Percentiles rank a stretch among this genome's conserved stretches.
phyloP scores from a whole-genome alignment of 208 protist genomes.

The Acanthamoeba healyi region DNA sequence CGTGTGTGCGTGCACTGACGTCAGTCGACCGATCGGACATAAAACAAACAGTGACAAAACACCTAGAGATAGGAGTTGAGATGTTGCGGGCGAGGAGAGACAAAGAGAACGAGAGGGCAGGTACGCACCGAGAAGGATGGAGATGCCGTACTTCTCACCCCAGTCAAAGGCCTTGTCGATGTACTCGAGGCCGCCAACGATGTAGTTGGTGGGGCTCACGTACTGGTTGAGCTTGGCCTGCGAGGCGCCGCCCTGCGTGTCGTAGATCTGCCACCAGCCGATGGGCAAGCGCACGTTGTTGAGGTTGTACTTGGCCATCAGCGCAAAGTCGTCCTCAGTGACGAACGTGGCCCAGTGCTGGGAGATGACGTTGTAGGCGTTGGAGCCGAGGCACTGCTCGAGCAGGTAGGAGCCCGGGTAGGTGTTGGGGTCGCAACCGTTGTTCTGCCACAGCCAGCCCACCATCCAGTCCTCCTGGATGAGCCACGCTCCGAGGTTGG shows the following conservation, averaged over 20 bases:
- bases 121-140: neutral
- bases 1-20: too few species aligned
- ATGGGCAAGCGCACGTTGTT: constrained; percentile 34
- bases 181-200: constrained; percentile 34
- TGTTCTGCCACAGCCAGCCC: constrained; percentile 38
- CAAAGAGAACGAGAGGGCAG: neutral
- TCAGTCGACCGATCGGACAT: too few species aligned
- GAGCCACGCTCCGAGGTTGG: constrained; percentile 41
- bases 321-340: constrained; percentile 15
- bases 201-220: constrained; percentile 11
- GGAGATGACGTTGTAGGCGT: neutral
- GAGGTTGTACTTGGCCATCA: constrained; percentile 55
- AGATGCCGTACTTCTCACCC: constrained; percentile 45
- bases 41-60: too few species aligned
- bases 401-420: constrained; percentile 10
- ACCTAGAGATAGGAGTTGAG: too few species aligned
- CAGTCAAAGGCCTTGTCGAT: constrained; percentile 61
- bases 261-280: constrained; percentile 76
- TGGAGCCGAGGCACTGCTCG: neutral
- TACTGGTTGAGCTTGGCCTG: constrained; percentile 9
- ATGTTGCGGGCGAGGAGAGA: too few species aligned
- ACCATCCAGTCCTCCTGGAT: constrained; percentile 63
- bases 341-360: constrained; percentile 64
- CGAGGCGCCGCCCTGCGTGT: neutral
- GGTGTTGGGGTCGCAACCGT: neutral